Evolutionary conservation across 306 rosid species (phyloP).

Genomic region (Hylodesmum podocarpum): DNA sequence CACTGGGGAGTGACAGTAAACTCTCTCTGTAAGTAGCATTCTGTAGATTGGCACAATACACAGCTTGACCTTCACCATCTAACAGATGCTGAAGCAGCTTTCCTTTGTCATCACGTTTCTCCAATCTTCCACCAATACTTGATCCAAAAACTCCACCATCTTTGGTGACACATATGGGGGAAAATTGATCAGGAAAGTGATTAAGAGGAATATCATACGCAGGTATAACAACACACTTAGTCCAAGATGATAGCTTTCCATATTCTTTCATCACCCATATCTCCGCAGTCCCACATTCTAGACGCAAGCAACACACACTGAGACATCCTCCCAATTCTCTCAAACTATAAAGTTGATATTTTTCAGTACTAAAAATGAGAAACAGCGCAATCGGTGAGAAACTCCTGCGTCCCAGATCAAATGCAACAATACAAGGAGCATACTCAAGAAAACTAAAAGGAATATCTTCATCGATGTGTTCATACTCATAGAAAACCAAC

Average conservation of each 20-base stretch:
- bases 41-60: neutral
- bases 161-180: neutral
- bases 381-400: neutral
- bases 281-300: neutral
- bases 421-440: neutral
- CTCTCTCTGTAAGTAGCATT: neutral
- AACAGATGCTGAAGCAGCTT: neutral
- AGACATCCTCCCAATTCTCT: slow-evolving; percentile 13
- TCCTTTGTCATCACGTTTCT: neutral
- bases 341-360: neutral
- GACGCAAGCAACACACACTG: neutral
- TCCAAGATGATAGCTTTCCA: neutral
- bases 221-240: neutral
- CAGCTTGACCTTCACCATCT: neutral
- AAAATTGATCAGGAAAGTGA: neutral
- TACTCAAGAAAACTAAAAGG: too few species aligned
- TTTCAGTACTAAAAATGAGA: neutral
- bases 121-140: neutral
- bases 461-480: too few species aligned
- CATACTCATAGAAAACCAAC: neutral
- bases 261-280: slow-evolving; percentile 32
- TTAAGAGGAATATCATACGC: neutral
- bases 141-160: neutral
- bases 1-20: neutral
- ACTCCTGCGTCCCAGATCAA: neutral